phyloP scores from a whole-genome alignment of 2,329 filamentous ascomycete genomes.

The Clathrospora elynae region DNA sequence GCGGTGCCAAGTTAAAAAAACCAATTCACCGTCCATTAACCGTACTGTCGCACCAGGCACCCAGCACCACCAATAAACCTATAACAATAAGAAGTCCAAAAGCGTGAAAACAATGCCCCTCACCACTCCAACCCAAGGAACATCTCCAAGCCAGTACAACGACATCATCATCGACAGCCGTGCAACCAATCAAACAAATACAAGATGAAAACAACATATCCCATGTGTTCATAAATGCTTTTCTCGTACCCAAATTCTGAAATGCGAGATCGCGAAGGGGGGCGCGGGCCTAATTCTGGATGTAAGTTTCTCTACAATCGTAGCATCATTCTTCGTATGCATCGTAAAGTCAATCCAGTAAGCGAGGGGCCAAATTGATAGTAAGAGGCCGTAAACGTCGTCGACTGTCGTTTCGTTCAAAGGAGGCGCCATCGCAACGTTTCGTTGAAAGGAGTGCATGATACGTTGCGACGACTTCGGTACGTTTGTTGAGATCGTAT shows the following conservation, averaged over 20 bases:
- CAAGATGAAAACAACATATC: no score
- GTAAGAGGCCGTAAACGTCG: constrained; percentile 43
- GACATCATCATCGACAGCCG: no score
- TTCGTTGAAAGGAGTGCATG: constrained; percentile 31
- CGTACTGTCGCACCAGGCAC: not conserved
- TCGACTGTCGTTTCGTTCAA: constrained; percentile 39
- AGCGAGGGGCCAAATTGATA: constrained; percentile 29
- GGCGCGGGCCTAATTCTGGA: constrained; percentile 39
- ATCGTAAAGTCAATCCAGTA: constrained; percentile 46
- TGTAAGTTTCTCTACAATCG: constrained; percentile 48
- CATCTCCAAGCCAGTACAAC: no score
- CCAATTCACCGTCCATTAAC: constrained; percentile 1
- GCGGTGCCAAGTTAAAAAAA: no score
- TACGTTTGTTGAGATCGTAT: constrained; percentile 21
- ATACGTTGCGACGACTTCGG: constrained; percentile 27
- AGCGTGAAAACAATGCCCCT: not conserved
- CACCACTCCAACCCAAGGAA: no score
- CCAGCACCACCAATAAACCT: not conserved
- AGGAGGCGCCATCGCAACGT: constrained; percentile 30
- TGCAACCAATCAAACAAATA: no score
- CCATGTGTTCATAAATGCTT: constrained; percentile 44
- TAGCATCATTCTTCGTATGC: constrained; percentile 51
- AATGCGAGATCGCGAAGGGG: constrained; percentile 34
- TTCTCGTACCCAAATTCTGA: constrained; percentile 41
- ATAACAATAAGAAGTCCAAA: constrained; percentile 2